Evolutionary conservation across 495 filamentous ascomycete genomes (phyloP), one percentile per base, ranked within the genome.

Genomic region (Podospora fimiseda): DNA sequence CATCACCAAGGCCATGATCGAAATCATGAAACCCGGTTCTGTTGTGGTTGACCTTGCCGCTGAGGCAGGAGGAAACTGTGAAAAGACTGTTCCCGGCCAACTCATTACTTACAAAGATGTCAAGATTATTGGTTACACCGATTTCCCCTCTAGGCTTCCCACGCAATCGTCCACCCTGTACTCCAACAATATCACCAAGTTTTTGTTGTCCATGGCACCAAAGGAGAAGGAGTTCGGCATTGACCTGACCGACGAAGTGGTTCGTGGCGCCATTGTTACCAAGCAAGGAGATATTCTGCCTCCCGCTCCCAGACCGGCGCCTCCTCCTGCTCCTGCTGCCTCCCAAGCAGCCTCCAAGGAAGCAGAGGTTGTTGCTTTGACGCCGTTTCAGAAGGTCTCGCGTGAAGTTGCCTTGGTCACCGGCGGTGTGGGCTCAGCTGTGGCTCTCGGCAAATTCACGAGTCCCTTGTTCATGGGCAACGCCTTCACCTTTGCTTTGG

Each of bases 151-250:
- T 6, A 77, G 86, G 16, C 74, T 92, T 7, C 86, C 88, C 0
- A 90, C 87, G 19, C 88, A 92, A 60, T 84, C 86, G 0, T 90
- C 86, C 4, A 89, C 87, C 1, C 69, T 92, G 20, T 92, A 90
- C 69, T 89, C 85, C 15, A 92, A 92, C 75, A 92, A 92, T 58
- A 88, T 92, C 59, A 88, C 82, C 52, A 91, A 90, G 63, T 85
- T 84, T 58, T 76, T 92, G 8, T 74, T 92, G 23, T 90, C 87
- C 1, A 87, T 92, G 75, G 70, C 81, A 9, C 85, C 87, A 2
- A 73, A 84, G 58, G 83, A 88, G 0, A 87, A 85, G 52, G 75
- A 82, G 21, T 90, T 85, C 56, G 85, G 85, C 0, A 67, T 92
- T 42, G 86, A 90, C 51, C 68, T 90, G 53, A 78, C 76, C 11